A percentile compares a stretch with the other conserved stretches of the same genome.
Evolutionary conservation across 106 monocot genomes (phyloP).

Genomic region (Dioscorea zingiberensis): DNA sequence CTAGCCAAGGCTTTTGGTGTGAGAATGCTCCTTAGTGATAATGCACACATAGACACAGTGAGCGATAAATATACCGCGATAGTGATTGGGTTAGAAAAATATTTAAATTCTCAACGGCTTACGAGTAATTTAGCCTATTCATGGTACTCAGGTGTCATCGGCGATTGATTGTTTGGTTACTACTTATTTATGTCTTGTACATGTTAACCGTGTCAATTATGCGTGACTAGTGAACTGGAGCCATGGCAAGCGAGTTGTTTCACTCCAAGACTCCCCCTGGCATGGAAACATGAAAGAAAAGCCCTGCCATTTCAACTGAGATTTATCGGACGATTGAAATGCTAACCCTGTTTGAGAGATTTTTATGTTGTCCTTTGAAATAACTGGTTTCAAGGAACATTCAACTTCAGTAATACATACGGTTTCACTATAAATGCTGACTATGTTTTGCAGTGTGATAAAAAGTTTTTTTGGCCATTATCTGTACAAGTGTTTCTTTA

Average conservation of each 20-base stretch:
- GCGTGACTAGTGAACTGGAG: not conserved
- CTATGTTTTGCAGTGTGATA: not conserved
- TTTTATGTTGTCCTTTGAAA: too few species aligned
- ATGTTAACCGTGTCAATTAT: conserved; percentile 2
- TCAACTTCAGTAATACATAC: not conserved
- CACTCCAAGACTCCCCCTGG: not conserved
- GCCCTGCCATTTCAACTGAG: not conserved
- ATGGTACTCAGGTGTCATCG: too few species aligned
- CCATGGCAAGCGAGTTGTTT: not conserved
- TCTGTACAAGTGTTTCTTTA: not conserved
- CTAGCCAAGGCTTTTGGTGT: too few species aligned
- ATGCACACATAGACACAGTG: too few species aligned
- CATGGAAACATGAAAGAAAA: not conserved
- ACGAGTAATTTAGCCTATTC: too few species aligned
- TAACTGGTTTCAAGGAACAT: not conserved
- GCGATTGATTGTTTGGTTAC: too few species aligned
- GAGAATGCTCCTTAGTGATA: too few species aligned
- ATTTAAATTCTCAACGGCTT: too few species aligned
- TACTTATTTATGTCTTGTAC: not conserved
- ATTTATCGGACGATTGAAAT: not conserved
- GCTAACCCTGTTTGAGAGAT: too few species aligned
- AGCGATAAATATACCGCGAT: too few species aligned
- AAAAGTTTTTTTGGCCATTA: not conserved
- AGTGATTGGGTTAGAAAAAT: too few species aligned
- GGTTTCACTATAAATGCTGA: not conserved